phyloP scores from a whole-genome alignment of 306 rosid species.

The Spatholobus suberectus region DNA sequence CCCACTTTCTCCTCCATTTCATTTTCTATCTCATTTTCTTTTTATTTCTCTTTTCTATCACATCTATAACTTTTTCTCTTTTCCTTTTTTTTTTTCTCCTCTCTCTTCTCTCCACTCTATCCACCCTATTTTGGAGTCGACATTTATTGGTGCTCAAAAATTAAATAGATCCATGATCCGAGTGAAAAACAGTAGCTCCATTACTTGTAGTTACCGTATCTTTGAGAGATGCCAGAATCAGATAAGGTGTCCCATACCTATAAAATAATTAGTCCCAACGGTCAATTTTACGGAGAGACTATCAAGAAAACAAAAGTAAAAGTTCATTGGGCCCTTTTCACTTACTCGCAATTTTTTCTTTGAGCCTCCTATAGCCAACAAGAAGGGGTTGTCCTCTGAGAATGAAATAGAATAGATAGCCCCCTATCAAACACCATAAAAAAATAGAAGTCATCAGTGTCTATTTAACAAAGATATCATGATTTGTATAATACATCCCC shows the following conservation, averaged over 20 bases:
- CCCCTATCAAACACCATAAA: conserved; percentile 66
- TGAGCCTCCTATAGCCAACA: conserved; percentile 88
- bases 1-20: too few relatives aligned
- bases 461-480: background rate
- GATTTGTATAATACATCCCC: background rate
- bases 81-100: too few relatives aligned
- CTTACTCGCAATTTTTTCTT: conserved; percentile 76
- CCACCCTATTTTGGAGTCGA: too few relatives aligned
- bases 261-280: conserved; percentile 29
- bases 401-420: conserved; percentile 75
- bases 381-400: conserved; percentile 78
- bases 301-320: background rate
- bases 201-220: conserved; percentile 45
- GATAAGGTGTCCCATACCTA: conserved; percentile 74
- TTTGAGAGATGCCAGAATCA: conserved; percentile 57
- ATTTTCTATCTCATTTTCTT: too few relatives aligned
- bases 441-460: conserved; percentile 13
- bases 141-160: too few relatives aligned
- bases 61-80: too few relatives aligned
- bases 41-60: too few relatives aligned
- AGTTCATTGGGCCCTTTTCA: conserved; percentile 5
- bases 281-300: conserved; percentile 11
- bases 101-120: too few relatives aligned
- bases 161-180: too few relatives aligned
- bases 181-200: too few relatives aligned